These are phyloP conservation scores for Willaertia magna DNA, from an alignment of 208 protist genomes.

Conservation along the genomic window DNA sequence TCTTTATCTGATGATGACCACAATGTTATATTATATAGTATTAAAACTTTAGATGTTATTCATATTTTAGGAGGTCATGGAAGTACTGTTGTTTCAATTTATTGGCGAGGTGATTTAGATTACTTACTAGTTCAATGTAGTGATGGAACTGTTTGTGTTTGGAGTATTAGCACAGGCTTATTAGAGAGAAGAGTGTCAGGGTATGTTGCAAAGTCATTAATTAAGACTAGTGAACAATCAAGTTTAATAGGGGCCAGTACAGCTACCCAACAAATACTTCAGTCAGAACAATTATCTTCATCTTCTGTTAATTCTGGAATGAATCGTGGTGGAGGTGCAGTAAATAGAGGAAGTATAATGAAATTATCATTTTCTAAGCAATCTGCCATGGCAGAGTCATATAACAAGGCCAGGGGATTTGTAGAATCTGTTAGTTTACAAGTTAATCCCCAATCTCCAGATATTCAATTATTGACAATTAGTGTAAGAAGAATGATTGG, in stretches of 20 bases:
- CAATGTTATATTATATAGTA: not conserved
- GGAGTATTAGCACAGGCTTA: not conserved
- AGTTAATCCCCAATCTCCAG: not conserved
- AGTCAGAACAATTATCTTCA: not conserved
- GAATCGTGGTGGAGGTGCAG: not conserved
- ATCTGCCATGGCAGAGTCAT: not conserved
- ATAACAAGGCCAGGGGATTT: not conserved
- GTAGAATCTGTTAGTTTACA: not conserved
- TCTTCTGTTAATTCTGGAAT: not conserved
- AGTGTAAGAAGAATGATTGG: not conserved
- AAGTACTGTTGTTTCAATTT: not conserved
- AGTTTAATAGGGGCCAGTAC: not conserved
- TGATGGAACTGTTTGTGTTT: not conserved
- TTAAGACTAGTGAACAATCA: not conserved
- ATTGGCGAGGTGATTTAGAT: not conserved
- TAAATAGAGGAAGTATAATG: not conserved
- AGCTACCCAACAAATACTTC: too few species aligned
- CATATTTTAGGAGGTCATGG: not conserved
- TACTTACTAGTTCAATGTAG: not conserved
- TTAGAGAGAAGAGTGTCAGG: not conserved
- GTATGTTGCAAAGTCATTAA: not conserved
- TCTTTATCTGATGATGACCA: not conserved
- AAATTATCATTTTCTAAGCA: not conserved
- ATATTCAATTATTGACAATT: constrained; percentile 6
- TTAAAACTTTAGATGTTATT: not conserved